These are phyloP conservation scores for Sicyos edulis DNA, from an alignment of 306 rosid genomes.

Conservation along the genomic window DNA sequence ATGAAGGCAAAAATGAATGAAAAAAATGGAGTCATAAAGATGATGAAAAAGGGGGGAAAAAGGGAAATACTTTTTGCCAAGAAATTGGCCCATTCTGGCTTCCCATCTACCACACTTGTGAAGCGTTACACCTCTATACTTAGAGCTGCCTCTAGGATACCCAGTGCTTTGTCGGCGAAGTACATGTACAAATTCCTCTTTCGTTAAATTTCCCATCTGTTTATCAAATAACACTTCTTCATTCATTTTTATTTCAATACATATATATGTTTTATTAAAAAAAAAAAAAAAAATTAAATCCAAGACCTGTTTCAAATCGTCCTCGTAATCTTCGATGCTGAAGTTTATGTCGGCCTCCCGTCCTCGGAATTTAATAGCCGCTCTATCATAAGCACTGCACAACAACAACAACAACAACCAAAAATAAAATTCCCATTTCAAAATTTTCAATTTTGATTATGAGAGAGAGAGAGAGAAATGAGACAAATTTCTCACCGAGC, in stretches of 20 bases:
- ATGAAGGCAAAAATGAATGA: constrained; percentile 22
- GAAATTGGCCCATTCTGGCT: constrained; percentile 95
- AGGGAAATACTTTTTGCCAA: constrained; percentile 74
- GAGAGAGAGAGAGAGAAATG: constrained; percentile 7
- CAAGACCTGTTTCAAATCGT: constrained; percentile 82
- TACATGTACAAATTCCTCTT: constrained; percentile 98
- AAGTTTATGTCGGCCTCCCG: constrained; percentile 91
- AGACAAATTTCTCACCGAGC: constrained; percentile 69
- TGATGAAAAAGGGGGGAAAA: not conserved
- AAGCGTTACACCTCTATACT: constrained; percentile 95
- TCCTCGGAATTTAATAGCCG: constrained; percentile 95
- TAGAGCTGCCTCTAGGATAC: constrained; percentile 96
- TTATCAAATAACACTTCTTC: not conserved
- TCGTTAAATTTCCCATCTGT: constrained; percentile 88
- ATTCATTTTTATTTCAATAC: too few species aligned
- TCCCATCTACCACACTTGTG: constrained; percentile 99
- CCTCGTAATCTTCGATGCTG: constrained; percentile 79
- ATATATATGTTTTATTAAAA: too few species aligned
- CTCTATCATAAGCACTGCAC: constrained; percentile 93
- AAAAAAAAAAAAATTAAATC: too few species aligned
- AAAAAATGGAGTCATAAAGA: not conserved
- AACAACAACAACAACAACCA: not conserved
- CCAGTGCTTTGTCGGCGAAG: constrained; percentile 99
- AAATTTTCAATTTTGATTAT: not conserved
- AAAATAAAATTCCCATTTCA: not conserved